phyloP scores from a whole-genome alignment of 805 yeast genomes.

The Clavispora vitiphila region DNA sequence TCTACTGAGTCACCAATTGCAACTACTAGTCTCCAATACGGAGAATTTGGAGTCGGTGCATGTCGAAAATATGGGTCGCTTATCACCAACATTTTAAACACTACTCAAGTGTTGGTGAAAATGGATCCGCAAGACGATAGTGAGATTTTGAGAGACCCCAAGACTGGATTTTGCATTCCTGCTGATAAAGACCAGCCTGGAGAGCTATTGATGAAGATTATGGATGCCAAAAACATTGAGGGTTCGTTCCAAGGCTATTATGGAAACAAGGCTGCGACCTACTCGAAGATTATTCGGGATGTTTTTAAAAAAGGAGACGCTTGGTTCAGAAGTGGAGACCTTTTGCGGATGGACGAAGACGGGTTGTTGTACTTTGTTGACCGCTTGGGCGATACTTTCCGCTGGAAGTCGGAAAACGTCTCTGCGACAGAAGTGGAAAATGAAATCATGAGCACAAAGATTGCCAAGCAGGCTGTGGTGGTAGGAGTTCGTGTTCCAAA shows the following conservation, averaged over 20 bases:
- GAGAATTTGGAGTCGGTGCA: slow-evolving; percentile 82
- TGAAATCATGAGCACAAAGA: slow-evolving; percentile 47
- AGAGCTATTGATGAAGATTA: slow-evolving; percentile 75
- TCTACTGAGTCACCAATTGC: slow-evolving; percentile 92
- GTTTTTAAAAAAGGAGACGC: slow-evolving; percentile 87
- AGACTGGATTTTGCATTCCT: slow-evolving; percentile 52
- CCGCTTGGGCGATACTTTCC: slow-evolving; percentile 88
- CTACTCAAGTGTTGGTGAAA: slow-evolving; percentile 57
- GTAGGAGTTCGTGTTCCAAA: slow-evolving; percentile 82
- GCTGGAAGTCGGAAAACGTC: slow-evolving; percentile 97
- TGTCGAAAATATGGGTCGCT: slow-evolving; percentile 73
- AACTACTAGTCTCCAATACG: slow-evolving; percentile 71
- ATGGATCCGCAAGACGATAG: slow-evolving; percentile 80
- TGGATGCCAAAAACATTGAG: slow-evolving; percentile 58
- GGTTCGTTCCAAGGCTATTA: slow-evolving; percentile 84
- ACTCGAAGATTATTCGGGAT: slow-evolving; percentile 65
- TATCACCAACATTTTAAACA: slow-evolving; percentile 46
- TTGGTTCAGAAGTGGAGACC: slow-evolving; percentile 85
- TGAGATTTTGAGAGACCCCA: slow-evolving; percentile 62
- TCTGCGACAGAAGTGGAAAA: slow-evolving; percentile 91
- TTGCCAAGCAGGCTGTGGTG: slow-evolving; percentile 66
- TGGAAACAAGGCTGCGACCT: slow-evolving; percentile 74
- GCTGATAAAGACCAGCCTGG: slow-evolving; percentile 70
- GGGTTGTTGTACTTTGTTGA: slow-evolving; percentile 81
- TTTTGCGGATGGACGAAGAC: slow-evolving; percentile 61